Evolutionary conservation across 2,329 filamentous ascomycete species (phyloP).

Genomic region (Escovopsis sp.): DNA sequence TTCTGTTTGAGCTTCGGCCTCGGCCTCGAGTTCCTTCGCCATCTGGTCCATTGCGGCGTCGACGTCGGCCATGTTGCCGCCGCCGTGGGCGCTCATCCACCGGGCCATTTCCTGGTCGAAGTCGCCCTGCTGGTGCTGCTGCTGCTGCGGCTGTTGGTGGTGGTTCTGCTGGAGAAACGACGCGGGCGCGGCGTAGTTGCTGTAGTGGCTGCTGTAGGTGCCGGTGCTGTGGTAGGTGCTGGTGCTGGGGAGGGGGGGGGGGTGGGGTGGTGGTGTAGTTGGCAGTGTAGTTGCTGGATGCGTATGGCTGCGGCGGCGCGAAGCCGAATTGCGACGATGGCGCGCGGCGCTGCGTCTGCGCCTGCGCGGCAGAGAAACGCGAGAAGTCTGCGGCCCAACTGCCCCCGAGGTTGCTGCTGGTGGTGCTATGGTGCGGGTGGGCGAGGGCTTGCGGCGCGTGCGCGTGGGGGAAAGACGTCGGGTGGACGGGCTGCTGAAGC

Average conservation of each 20-base stretch:
- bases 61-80: conserved; percentile 21
- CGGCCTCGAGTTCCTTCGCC: conserved; percentile 22
- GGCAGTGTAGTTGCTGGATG: too few relatives aligned
- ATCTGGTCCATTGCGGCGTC: conserved; percentile 29
- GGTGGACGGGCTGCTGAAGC: conserved; percentile 11
- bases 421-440: too few relatives aligned
- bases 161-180: too few relatives aligned
- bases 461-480: too few relatives aligned
- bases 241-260: too few relatives aligned
- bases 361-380: conserved; percentile 14
- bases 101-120: conserved; percentile 25
- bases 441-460: too few relatives aligned
- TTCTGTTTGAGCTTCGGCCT: too few relatives aligned
- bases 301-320: conserved; percentile 12
- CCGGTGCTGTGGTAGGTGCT: too few relatives aligned
- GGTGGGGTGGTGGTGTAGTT: too few relatives aligned
- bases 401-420: conserved; percentile 3
- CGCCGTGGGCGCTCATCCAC: conserved; percentile 24
- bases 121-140: conserved; percentile 14
- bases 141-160: too few relatives aligned
- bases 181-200: too few relatives aligned
- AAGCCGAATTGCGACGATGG: conserved; percentile 13
- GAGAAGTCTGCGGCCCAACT: conserved; percentile 24
- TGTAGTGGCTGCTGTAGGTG: too few relatives aligned
- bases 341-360: conserved; percentile 7